Evolutionary conservation across 352 stramenopile genomes (phyloP), one percentile per base, ranked within the genome.

Genomic region (Globisporangium ultimum): DNA sequence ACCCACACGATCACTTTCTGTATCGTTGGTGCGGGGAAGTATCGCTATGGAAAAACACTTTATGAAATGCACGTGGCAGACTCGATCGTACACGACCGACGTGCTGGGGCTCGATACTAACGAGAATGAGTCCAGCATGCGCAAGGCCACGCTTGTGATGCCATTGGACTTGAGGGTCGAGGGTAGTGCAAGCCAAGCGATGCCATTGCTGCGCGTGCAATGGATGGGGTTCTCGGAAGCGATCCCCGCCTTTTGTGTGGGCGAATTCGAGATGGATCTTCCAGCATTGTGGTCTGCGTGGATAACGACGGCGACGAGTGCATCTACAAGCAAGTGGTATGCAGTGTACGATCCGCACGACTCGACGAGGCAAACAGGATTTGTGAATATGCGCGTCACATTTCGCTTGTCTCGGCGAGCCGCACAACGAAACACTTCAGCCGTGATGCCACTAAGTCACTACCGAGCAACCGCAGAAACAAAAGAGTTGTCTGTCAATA

Each of bases 221-320:
- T 53, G 49, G 40, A 64, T 80, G 41, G 68, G 66, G 42, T 41
- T 64, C 14, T 63, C 56, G 1, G 64, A 61, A 48, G 54, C 42
- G 3, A 22, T 72, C 9, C 68, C 63, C 9, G 68, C 75, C 48
- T 36, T 80, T 24, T 71, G 66, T 46, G 48, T 80, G 2, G 71
- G 71, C 0, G 60, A 67, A 3, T 50, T 62, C 28, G 55, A 41
- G 6, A 18, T 80, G 1, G 63, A 75, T 46, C 9, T 71, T 0
- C 48, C 61, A 2, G 17, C 51, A 5, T 52, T 64, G 10, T 28
- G 42, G 57, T 34, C 47, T 62, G 13, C 46, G 63, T 11, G 22
- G 17, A 41, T 55, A 10, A 17, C 47, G 13, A 52, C 20, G 3
- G 17, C 11, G 24, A 52, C 11, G 13, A 36, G n/a, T 28, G 45